Conservation (phyloP, 1,284 basidiomycete genomes). For the Pascua guehoae region DNA sequence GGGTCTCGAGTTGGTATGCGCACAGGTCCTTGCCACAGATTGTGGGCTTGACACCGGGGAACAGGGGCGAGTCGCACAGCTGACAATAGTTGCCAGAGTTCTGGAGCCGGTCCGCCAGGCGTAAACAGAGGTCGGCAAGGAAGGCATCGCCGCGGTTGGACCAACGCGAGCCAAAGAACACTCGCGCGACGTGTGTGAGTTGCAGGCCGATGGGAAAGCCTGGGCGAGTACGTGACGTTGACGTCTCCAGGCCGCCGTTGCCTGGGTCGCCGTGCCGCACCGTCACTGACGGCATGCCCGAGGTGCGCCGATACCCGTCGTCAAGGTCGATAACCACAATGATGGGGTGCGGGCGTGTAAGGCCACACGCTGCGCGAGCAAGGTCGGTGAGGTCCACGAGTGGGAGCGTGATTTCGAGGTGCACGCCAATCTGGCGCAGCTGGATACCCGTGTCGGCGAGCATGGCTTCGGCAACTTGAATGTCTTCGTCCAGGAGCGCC, state of each 20-base stretch:
- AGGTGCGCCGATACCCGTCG: constrained; percentile 6
- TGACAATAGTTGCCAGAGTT: constrained; percentile 11
- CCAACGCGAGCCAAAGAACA: constrained; percentile 3
- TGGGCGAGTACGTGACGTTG: background rate
- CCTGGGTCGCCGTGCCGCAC: constrained; percentile 3
- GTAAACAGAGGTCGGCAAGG: constrained; percentile 2
- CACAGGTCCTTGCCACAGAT: constrained; percentile 7
- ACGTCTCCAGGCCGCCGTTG: background rate
- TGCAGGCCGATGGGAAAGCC: constrained; percentile 9
- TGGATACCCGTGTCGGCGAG: background rate
- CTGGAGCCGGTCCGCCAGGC: constrained; percentile 1
- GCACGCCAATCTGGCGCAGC: background rate
- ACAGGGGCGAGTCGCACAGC: constrained; percentile 6
- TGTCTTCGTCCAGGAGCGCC: constrained; percentile 5
- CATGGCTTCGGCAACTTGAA: background rate
- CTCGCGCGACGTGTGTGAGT: background rate
- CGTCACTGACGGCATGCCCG: background rate
- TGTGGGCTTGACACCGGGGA: constrained; percentile 13
- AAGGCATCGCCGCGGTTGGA: constrained; percentile 1
- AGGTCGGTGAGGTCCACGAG: constrained; percentile 3
- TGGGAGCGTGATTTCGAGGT: constrained; percentile 4
- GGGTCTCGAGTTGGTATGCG: constrained; percentile 5
- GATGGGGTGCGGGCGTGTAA: background rate
- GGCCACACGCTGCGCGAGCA: constrained; percentile 4
- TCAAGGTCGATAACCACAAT: background rate